Base-by-base conservation (phyloP, 257 asterid species). In the Coffea eugenioides region DNA sequence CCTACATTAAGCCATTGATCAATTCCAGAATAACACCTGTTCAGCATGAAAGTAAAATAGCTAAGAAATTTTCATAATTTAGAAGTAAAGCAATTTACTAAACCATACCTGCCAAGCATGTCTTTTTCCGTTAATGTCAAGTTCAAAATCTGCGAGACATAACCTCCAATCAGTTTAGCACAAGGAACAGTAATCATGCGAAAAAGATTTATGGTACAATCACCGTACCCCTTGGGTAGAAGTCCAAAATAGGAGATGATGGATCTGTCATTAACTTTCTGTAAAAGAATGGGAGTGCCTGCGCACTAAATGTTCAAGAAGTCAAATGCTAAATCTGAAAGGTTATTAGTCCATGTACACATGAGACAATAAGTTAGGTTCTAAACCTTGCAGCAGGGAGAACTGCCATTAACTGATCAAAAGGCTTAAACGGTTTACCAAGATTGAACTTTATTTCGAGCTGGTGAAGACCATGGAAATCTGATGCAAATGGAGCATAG, bases 401-500 rank as follows among this genome's bases (percentile, higher is more conserved):
- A 73, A 94, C 91, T 80, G 97, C 98, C 91, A 95, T 89, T 59
- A 95, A 93, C 89, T 95, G 99, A 90, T 95, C 99, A 85, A 95
- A 92, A 73, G 99, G 98, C 84, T 91, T 95, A 85, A 95, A 95
- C 69, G 98, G 97, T 86, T 89, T 84, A 84, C 98, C 99, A 41
- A 83, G 88, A 85, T 90, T 93, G 89, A 95, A 93, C 3, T 93
- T 94, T 78, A 93, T 93, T 83, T 95, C 97, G 77, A 93, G 78
- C 80, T 95, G 97, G 74, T 85, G 86, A 73, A 95, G 88, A 77
- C 88, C 91, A 86, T 91, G 84, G 79, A 95, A 91, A 83, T 95
- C 99, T 73, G 99, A 95, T 81, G 97, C 98, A 89, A 95, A 95
- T 76, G 99, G 99, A 61, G 99, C 98, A 81, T 95, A 95, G 90